Base-by-base conservation (phyloP, 192 early-diverging fungal genomes). In the Oehlia diaphana region DNA sequence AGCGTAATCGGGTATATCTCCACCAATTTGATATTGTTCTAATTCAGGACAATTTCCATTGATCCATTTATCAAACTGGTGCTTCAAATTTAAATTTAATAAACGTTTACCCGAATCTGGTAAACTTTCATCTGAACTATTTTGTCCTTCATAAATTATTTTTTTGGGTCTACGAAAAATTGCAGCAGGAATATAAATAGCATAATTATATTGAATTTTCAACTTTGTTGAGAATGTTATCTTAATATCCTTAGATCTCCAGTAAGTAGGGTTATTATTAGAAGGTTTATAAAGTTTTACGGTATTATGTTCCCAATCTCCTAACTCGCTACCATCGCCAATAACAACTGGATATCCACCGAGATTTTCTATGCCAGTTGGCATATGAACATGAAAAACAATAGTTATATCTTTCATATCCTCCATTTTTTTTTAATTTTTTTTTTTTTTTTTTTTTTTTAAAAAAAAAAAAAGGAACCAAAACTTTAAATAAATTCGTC, bases 381-480 rank as follows among this genome's bases (percentile, higher is more conserved):
- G 71, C n/a, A 72, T 0, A 44, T 72, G 47, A 4, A 72, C 71
- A 42, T 72, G 39, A 28, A 72, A 72, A 5, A 7, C 33, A 13
- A 66, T 12, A 13, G 10, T 14, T 86, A 85, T 76, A 90, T 90
- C 12, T 86, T 82, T 62, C 82, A 81, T 21, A 7, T 42, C 5
- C 5, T 42, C 39, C 7, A 42, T 8, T 6, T 8, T 8, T 42
- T 42, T 26, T 26, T 26, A 26, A 26, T 39, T 8, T 8, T 5
- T 39, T 39, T 37, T 37, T 37, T 4, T 8, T 8, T 42, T 42
- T 42, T 7, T 7, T 6, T 42, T 42, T 37, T 37, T 37, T 4
- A 37, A 37, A 37, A 4, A 5, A 37, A 37, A 37, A 37, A 37
- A 37, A 37, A 37, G 5, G 0, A 4, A 37, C 2, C 2, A 37